Conservation (phyloP, 371 early-diverging fungal species). For the Syncephalastrum contaminatum region DNA sequence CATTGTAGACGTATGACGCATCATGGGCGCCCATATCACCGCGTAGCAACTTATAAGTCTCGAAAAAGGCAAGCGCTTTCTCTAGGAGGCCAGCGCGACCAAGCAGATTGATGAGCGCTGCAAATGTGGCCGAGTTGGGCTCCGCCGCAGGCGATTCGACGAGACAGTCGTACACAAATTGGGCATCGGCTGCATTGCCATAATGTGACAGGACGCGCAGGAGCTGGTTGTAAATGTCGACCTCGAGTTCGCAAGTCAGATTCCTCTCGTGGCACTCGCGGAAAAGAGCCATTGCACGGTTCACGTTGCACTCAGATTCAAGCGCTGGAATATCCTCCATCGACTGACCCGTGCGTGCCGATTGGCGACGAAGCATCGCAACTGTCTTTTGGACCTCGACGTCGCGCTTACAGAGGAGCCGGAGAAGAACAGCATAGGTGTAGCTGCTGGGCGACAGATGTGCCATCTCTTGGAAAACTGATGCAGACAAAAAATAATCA, state of each 20-base stretch:
- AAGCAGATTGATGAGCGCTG: conserved; percentile 50
- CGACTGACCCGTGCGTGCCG: conserved; percentile 26
- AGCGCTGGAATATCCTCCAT: conserved; percentile 27
- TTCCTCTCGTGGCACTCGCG: conserved; percentile 24
- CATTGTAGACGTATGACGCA: conserved; percentile 50
- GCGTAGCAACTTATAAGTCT: conserved; percentile 25
- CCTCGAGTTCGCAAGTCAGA: conserved; percentile 33
- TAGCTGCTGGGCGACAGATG: conserved; percentile 32
- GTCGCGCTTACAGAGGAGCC: conserved; percentile 43
- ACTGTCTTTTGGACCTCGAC: conserved; percentile 49
- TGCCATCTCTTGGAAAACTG: conserved; percentile 50
- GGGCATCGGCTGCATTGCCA: conserved; percentile 36
- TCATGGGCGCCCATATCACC: conserved; percentile 31
- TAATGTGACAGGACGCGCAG: conserved; percentile 49
- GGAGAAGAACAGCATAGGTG: conserved; percentile 39
- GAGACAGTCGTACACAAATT: conserved; percentile 37
- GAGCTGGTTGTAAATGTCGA: conserved; percentile 45
- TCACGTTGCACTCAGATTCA: conserved; percentile 37
- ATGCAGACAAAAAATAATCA: conserved; percentile 1
- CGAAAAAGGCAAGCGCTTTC: conserved; percentile 36
- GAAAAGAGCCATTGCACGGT: conserved; percentile 38
- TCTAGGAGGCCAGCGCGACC: conserved; percentile 46
- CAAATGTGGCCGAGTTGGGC: conserved; percentile 46
- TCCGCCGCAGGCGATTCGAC: conserved; percentile 18
- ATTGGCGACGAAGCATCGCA: conserved; percentile 43